Percentiles rank a stretch among this genome's conserved stretches.
phyloP scores from a whole-genome alignment of 2,329 filamentous ascomycete species.

The Trichoderma aggressivum region DNA sequence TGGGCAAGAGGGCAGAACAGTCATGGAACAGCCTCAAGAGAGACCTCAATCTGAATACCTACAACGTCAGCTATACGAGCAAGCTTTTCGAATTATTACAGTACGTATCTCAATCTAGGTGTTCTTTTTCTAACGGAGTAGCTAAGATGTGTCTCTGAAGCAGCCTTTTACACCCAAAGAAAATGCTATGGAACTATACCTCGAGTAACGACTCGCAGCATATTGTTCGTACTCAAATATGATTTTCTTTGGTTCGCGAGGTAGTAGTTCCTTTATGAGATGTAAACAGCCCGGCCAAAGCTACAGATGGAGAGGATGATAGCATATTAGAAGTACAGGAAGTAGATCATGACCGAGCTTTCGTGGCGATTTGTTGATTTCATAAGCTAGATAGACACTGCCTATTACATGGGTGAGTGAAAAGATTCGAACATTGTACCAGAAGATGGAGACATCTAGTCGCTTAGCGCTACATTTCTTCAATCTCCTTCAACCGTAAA shows the following conservation, averaged over 20 bases:
- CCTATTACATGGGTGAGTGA: background rate
- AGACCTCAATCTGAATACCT: constrained; percentile 29
- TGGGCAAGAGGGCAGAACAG: constrained; percentile 56
- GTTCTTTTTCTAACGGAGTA: no score
- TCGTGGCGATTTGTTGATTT: background rate
- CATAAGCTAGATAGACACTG: background rate
- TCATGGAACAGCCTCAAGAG: constrained; percentile 47
- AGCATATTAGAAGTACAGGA: background rate
- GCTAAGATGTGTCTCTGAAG: background rate
- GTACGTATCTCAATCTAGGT: background rate
- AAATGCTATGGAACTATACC: background rate
- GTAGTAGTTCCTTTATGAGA: background rate
- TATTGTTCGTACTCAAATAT: background rate
- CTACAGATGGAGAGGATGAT: background rate
- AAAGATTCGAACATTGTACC: background rate
- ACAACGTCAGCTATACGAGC: background rate
- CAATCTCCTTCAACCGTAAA: constrained; percentile 64
- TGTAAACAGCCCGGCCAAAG: no score
- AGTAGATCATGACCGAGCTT: background rate
- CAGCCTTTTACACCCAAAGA: background rate
- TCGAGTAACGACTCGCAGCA: background rate
- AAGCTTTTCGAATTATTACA: background rate
- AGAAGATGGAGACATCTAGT: background rate
- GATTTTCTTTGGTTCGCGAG: background rate
- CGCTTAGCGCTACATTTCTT: constrained; percentile 30